A percentile compares a stretch with the other conserved stretches of the same genome.
Evolutionary conservation across 352 stramenopile species (phyloP).

Genomic region (Phytophthora pistaciae): DNA sequence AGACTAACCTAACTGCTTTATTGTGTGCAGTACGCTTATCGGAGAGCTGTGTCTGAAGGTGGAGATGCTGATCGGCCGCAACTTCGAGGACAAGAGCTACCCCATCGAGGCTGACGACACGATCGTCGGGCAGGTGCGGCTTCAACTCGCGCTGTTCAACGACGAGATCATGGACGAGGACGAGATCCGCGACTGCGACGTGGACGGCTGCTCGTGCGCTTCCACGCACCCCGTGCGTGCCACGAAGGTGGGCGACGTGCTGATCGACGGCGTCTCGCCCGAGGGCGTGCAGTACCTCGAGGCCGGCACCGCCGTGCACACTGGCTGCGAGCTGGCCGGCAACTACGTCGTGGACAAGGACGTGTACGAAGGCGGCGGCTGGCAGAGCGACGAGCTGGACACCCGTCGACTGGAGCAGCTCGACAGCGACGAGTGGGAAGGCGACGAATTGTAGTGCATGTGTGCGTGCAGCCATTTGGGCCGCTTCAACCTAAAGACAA

Average conservation of each 20-base stretch:
- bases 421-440: constrained; percentile 65
- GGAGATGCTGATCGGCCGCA: constrained; percentile 69
- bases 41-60: constrained; percentile 74
- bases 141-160: constrained; percentile 83
- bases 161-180: constrained; percentile 80
- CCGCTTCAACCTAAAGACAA: not conserved
- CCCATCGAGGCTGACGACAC: constrained; percentile 78
- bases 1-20: not conserved
- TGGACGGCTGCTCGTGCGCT: constrained; percentile 76
- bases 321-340: constrained; percentile 66
- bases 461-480: not conserved
- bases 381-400: constrained; percentile 34
- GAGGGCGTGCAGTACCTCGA: constrained; percentile 79
- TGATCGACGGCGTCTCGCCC: constrained; percentile 79
- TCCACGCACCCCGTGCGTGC: constrained; percentile 60
- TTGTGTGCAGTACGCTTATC: constrained; percentile 60
- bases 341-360: constrained; percentile 87
- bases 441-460: constrained; percentile 56
- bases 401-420: constrained; percentile 27
- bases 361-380: constrained; percentile 47
- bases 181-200: constrained; percentile 62
- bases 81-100: constrained; percentile 80
- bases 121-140: constrained; percentile 76
- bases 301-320: constrained; percentile 69
- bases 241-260: constrained; percentile 77